Evolutionary conservation across 1,284 basidiomycete species (phyloP), one percentile per base, ranked within the genome.

Genomic region (Xerocomus minutiporus): DNA sequence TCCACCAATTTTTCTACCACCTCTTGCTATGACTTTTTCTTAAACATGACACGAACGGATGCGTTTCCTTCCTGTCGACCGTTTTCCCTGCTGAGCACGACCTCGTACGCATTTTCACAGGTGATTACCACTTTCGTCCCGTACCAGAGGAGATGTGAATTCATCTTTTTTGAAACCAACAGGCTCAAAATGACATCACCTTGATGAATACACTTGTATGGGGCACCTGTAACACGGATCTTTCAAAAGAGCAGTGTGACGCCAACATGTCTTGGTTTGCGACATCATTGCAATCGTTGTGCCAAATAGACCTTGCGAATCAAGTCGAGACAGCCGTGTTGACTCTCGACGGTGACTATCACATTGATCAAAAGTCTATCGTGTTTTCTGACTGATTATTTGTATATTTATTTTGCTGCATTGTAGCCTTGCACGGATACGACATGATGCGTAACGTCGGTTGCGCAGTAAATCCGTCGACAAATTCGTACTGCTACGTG

Each of bases 171-270:
- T 23, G 38, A 23, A 45, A 45, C 25, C 60, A 68, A 64, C 68
- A 89, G 85, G 77, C 80, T n/a, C 82, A 89, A 61, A 65, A 68
- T 1, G 83, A 91, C 67, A 68, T 84, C 45, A 78, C 81, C 1
- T 66, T 74, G 35, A 73, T 91, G 58, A 92, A 91, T 62, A 65
- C 73, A 3, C 73, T 91, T 34, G 61, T 93, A 8, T 89, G 84
- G 83, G 87, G 86, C 4, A 89, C 84, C 0, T 90, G 87, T 66
- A 87, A 87, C 62, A 86, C 86, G 8, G 70, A 63, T n/a, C 63
- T 69, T 1, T 65, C 67, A 5, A 63, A 69, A 28, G 72, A 70
- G 29, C 74, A 82, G 56, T 90, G 88, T 61, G 62, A 69, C 13
- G 54, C 69, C 23, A 88, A 83, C 60, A 86, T 90, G 80, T 73